Percentiles rank a stretch among this genome's conserved stretches.
Evolutionary conservation across 805 yeast species (phyloP).

Genomic region (Myxozyma mucilagina): DNA sequence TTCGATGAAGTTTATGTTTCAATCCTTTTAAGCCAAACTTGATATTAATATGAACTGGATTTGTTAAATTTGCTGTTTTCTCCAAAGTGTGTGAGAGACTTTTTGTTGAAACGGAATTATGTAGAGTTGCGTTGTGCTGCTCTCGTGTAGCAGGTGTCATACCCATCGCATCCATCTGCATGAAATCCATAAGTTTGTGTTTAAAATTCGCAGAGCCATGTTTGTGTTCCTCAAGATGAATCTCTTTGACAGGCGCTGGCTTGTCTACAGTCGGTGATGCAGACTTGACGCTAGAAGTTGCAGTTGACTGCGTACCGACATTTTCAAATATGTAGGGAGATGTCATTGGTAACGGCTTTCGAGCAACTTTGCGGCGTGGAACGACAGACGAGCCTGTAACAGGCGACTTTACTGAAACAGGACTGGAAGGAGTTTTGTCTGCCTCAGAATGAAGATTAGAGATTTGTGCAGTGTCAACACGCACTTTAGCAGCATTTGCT

Average conservation of each 20-base stretch:
- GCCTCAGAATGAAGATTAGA: too few species aligned
- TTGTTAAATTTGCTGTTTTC: background rate
- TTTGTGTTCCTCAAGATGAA: background rate
- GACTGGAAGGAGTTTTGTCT: background rate
- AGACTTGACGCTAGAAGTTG: background rate
- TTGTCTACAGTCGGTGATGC: background rate
- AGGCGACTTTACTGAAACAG: background rate
- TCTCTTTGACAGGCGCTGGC: background rate
- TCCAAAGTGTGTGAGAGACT: background rate
- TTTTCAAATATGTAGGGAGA: background rate
- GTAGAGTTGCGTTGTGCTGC: background rate
- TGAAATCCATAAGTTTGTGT: conserved; percentile 15
- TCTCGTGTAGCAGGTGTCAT: conserved; percentile 16
- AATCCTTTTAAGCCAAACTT: conserved; percentile 8
- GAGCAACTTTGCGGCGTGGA: background rate
- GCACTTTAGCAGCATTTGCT: too few species aligned
- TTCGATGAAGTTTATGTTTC: background rate
- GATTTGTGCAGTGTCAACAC: too few species aligned
- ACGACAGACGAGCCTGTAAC: background rate
- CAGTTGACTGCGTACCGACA: background rate
- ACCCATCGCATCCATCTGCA: conserved; percentile 29
- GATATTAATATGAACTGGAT: background rate
- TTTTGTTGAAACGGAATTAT: background rate
- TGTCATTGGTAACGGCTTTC: background rate
- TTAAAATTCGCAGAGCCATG: background rate